These are phyloP conservation scores for Cadophora luteo-olivacea DNA, from an alignment of 2,329 filamentous ascomycete genomes.

Conservation along the genomic window DNA sequence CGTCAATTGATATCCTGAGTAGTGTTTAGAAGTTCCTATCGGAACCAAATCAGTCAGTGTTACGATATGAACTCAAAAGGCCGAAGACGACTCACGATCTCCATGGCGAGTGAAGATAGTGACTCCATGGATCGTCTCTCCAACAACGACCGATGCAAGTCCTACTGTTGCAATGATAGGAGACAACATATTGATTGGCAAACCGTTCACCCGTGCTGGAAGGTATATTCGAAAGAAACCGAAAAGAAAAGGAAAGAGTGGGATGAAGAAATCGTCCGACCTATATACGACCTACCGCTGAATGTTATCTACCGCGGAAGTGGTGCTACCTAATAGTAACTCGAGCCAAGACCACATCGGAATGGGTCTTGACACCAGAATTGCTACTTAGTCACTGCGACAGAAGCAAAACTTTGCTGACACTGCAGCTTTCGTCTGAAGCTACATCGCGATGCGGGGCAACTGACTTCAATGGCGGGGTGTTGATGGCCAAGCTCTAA, in stretches of 20 bases:
- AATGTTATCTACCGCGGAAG: neutral
- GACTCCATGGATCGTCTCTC: conserved; percentile 61
- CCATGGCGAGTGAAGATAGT: conserved; percentile 90
- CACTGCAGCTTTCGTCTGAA: neutral
- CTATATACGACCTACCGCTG: neutral
- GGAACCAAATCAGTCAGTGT: neutral
- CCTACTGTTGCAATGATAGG: neutral
- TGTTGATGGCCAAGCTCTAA: neutral
- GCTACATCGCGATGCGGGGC: neutral
- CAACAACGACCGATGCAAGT: neutral
- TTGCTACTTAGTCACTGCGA: neutral
- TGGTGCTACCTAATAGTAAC: neutral
- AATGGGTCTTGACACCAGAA: neutral
- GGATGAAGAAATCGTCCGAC: neutral
- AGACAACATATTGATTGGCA: neutral
- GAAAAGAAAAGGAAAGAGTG: neutral
- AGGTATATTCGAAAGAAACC: neutral
- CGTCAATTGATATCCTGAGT: conserved; percentile 63
- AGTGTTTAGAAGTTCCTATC: conserved; percentile 51
- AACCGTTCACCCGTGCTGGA: neutral
- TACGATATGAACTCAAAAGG: neutral
- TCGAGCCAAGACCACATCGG: neutral
- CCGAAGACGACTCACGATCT: conserved; percentile 58
- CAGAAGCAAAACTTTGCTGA: neutral
- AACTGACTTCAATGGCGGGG: neutral